phyloP scores from a whole-genome alignment of 345 rosid genomes.

The Cardamine resedifolia region DNA sequence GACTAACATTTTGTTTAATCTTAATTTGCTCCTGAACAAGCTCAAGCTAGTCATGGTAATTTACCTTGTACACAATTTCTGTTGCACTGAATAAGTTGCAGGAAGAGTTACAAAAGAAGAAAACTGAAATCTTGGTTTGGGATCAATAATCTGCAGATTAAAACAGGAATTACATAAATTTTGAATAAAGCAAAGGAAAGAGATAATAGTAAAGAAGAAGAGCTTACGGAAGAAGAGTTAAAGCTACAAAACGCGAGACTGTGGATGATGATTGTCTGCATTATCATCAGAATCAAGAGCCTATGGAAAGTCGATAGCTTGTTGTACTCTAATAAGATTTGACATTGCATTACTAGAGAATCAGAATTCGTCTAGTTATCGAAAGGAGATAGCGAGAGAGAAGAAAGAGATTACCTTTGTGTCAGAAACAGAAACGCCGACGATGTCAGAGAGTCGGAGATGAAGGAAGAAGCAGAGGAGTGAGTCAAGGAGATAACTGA shows the following conservation, averaged over 20 bases:
- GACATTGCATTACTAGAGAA: background rate
- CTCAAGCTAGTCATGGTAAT: background rate
- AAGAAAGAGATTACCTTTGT: background rate
- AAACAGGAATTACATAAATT: background rate
- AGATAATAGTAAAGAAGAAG: background rate
- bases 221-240: slow-evolving; percentile 26
- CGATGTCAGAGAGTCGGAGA: background rate
- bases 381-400: background rate
- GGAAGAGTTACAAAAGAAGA: slow-evolving; percentile 42
- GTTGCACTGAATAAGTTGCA: slow-evolving; percentile 12
- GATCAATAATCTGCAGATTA: slow-evolving; percentile 42
- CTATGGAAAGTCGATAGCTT: background rate
- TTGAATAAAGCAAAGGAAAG: background rate
- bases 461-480: background rate
- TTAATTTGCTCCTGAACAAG: background rate
- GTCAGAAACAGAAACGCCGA: background rate
- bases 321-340: background rate
- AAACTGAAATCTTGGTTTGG: slow-evolving; percentile 33
- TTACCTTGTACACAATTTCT: slow-evolving; percentile 8
- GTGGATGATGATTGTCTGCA: slow-evolving; percentile 28
- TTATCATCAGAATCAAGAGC: slow-evolving; percentile 9
- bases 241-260: slow-evolving; percentile 29
- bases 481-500: background rate
- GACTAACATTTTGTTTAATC: background rate
- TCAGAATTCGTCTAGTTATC: background rate